Evolutionary conservation across 2,329 filamentous ascomycete genomes (phyloP).

Genomic region (Juglanconis sp.): DNA sequence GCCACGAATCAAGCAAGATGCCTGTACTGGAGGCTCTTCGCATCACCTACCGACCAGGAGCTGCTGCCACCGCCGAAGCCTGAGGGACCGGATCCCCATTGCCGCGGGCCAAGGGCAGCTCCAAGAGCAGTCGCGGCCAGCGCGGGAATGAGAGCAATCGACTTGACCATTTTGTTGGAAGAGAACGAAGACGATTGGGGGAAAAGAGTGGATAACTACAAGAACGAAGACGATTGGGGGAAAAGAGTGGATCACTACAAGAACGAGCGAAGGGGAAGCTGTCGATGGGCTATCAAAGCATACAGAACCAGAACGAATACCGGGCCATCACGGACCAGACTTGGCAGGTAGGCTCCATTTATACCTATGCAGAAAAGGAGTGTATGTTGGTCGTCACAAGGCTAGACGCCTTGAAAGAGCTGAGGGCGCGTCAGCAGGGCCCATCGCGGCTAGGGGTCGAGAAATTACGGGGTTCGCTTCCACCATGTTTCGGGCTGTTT

Average conservation of each 20-base stretch:
- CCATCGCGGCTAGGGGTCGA: neutral
- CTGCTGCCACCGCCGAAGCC: neutral
- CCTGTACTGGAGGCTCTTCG: too few relatives aligned
- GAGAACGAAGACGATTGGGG: neutral
- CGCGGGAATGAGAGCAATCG: constrained; percentile 9
- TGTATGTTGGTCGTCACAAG: neutral
- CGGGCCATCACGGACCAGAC: too few relatives aligned
- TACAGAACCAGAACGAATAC: neutral
- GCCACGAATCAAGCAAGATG: neutral
- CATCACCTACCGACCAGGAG: neutral
- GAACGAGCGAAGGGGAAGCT: neutral
- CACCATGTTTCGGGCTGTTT: neutral
- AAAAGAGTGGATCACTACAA: neutral
- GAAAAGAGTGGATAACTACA: neutral
- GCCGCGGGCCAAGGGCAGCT: neutral
- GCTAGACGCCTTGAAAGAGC: neutral
- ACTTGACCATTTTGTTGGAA: constrained; percentile 7
- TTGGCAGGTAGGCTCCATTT: too few relatives aligned
- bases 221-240: neutral
- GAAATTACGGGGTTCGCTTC: constrained; percentile 3
- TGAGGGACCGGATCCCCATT: neutral
- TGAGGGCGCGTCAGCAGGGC: neutral
- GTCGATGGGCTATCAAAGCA: constrained; percentile 1
- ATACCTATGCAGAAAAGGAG: neutral
- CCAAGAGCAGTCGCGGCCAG: constrained; percentile 11